Evolutionary conservation across 495 filamentous ascomycete genomes (phyloP), one percentile per base, ranked within the genome.

Genomic region (Penicillium psychrofluorescens): DNA sequence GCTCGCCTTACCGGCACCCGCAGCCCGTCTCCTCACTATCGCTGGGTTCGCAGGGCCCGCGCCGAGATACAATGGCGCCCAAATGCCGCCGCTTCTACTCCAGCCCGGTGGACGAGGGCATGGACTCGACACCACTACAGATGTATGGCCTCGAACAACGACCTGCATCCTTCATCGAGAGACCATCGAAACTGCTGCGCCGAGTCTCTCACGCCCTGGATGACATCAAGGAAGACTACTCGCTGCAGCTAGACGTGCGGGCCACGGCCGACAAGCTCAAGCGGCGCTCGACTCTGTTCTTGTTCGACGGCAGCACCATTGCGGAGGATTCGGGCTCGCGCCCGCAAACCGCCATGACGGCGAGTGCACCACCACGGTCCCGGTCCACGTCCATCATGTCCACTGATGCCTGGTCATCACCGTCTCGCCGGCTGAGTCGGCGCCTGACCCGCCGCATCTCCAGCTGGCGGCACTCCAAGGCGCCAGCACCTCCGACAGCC

Each of bases 21-120:
- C 57, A 57, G 14, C 55, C 58, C 8, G 34, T 51, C 31, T 62
- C 56, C 22, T 59, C 55, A 29, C 43, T 60, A 27, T 63, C 63
- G 6, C 32, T 63, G 14, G 44, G 53, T 37, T 55, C 58, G 13
- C 56, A 55, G 15, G 37, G 35, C 8, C 39, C 48, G 10, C 62
- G 60, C 34, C 53, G 56, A 8, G 38, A 42, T 29, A 54, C 40
- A 6, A 58, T 60, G 46, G 37, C 49, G 10, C 41, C 43, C 38
- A 67, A 64, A 50, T 57, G 44, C 35, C 66, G 51, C 32, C 65
- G 68, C 28, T 72, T 62, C 47, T 72, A 72, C 43, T 58, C 68
- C 29, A 62, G 67, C 10, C 68, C 67, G 1, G 22, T 69, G 35
- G 58, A 59, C 13, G 46, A 69, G 8, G 54, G 54, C 36, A 36